A percentile compares a stretch with the other conserved stretches of the same genome.
Conservation (phyloP, 495 filamentous ascomycete species). For the Tuber aestivum region DNA sequence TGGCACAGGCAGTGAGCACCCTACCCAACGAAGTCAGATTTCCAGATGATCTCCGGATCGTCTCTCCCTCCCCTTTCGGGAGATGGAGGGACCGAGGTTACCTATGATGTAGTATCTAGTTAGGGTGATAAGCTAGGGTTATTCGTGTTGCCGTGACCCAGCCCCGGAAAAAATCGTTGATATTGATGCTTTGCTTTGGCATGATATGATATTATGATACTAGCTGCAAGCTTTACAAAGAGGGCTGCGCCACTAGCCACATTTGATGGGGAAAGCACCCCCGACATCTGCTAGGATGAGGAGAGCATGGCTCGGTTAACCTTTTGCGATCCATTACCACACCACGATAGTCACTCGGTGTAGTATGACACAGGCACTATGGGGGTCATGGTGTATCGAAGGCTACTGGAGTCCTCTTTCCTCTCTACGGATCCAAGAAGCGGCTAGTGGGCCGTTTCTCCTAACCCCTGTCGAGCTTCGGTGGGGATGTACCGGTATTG, state of each 20-base stretch:
- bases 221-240: not conserved
- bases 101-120: not conserved
- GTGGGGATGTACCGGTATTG: not conserved
- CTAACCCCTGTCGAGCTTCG: not conserved
- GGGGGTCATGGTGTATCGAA: not conserved
- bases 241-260: not conserved
- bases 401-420: not conserved
- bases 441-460: not conserved
- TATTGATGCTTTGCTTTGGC: not conserved
- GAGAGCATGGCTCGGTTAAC: not conserved
- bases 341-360: not conserved
- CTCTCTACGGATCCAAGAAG: not conserved
- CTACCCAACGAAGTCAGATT: not conserved
- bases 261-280: not conserved
- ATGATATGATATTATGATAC: not conserved
- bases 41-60: not conserved
- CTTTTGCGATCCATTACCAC: not conserved
- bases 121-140: not conserved
- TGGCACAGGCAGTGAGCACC: not conserved
- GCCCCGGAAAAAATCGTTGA: not conserved
- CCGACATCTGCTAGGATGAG: not conserved
- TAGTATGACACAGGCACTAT: not conserved
- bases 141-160: not conserved
- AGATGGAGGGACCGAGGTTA: not conserved
- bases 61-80: not conserved